Base-by-base conservation (phyloP, 805 yeast genomes). In the Metschnikowia reukaufii region DNA sequence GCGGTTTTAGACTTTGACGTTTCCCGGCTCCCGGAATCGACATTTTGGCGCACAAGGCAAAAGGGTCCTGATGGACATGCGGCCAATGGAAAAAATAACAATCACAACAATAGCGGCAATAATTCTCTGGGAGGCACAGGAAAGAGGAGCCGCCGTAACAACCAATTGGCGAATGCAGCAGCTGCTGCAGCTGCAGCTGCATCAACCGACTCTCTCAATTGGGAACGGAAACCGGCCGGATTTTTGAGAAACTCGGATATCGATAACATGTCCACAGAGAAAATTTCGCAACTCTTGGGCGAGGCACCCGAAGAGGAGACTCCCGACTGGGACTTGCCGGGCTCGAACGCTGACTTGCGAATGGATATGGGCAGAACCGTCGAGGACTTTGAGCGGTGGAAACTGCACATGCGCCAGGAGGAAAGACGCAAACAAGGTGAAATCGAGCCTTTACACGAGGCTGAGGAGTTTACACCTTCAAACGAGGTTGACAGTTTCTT, bases 381-480 rank as follows among this genome's bases (percentile, higher is more conserved):
- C 3, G 76, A 76, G 44, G 85, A 81, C 51, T 81, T 80, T 55
- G 86, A 81, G 57, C 72, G 68, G 50, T 81, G 85, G 85, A 78
- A 79, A 60, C 62, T 73, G 40, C 70, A 68, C 50, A 76, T 78
- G 83, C 72, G 71, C 50, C 62, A 71, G 39, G 79, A 78, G 56
- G 80, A 79, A 33, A 70, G 71, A 30, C 70, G 66, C 49, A 68
- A 72, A 54, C 71, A 74, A 39, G 81, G 79, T 4, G 78, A 73
- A 19, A 52, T 50, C 9, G 51, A 51, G 12, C 42, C 35, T 8
- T 45, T 39, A 4, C 18, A 18, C 2, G 57, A 49, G 7, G 45
- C 48, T 7, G 46, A 47, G 2, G 55, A 42, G 6, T 53, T 55
- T 4, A 60, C 52, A 17, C 48, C 54, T 20, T 59, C 62, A 7